phyloP scores from a whole-genome alignment of 495 filamentous ascomycete genomes.

The Penicillium odoratum region DNA sequence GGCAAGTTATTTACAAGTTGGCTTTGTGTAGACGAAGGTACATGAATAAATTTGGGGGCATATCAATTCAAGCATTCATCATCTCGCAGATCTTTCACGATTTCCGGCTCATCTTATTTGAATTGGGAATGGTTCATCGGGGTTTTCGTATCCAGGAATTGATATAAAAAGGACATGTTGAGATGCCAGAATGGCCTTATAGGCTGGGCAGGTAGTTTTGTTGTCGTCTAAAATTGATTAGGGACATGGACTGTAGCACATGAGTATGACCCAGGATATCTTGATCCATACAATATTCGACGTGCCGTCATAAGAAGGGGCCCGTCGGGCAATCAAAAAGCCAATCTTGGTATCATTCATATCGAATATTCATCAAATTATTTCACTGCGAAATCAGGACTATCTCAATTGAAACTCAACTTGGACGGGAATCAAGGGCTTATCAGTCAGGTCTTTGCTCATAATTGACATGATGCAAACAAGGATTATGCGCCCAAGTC shows the following conservation, averaged over 20 bases:
- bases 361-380: not conserved
- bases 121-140: not conserved
- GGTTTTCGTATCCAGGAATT: not conserved
- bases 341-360: slow-evolving; percentile 19
- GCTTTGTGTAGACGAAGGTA: not conserved
- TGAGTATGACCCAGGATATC: not conserved
- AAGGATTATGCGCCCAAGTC: not conserved
- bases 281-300: not conserved
- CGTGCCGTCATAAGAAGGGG: not conserved
- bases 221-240: not conserved
- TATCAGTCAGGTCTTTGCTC: not conserved
- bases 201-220: not conserved
- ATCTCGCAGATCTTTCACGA: not conserved
- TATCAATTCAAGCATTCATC: not conserved
- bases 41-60: not conserved
- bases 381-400: not conserved
- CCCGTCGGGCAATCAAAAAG: slow-evolving; percentile 11
- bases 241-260: not conserved
- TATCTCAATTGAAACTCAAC: not conserved
- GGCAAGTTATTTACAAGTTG: not conserved
- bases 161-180: not conserved
- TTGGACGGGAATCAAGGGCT: not conserved
- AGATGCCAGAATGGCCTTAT: not conserved
- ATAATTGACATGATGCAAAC: not conserved
- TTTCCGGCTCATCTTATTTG: not conserved